Base-by-base conservation (phyloP, 2,329 filamentous ascomycete species). In the Diplocarpon mali region DNA sequence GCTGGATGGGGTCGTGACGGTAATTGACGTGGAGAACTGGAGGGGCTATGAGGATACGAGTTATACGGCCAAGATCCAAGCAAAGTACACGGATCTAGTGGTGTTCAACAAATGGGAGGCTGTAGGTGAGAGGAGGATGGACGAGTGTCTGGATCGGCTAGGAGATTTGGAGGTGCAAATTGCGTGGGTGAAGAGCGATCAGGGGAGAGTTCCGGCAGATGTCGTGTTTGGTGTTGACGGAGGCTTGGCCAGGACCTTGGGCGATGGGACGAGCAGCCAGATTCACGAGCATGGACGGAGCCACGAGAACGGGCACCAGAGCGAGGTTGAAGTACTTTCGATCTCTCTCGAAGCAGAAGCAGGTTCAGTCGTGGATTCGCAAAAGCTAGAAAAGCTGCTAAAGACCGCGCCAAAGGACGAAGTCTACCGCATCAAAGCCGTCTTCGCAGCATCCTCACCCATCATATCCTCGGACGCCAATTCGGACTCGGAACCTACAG, bases 351-450 rank as follows among this genome's bases (percentile, higher is more conserved):
- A 70, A 42, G 65, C 69, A 5, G 53, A 63, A 13, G 57, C 51
- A 34, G 52, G 53, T 31, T 64, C 64, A 1, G 62, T 66, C 13
- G 67, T 77, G 17, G 72, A 78, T 27, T 69, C 78, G 0, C 69
- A 77, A 45, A 72, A 82, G 51, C 72, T 95, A 7, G 70, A 80
- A 45, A 67, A 68, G 9, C 68, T 96, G 2, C 72, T 96, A 28
- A 69, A 72, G 38, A 65, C 76, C 0, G 84, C 90, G 0, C 84
- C 88, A 1, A 95, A 93, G 61, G 92, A 98, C 53, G 89, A 96
- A 60, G 78, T 94, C 9, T 98, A 96, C 66, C 79, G 92, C 45
- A 96, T 98, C 63, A 98, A 98, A 64, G 85, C 76, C 10, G 67
- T 78, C 9, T 57, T 77, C 11, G 70, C 70, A 1, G 67, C 73